phyloP scores from a whole-genome alignment of 495 filamentous ascomycete species.

The Aspergillus cavernicola region DNA sequence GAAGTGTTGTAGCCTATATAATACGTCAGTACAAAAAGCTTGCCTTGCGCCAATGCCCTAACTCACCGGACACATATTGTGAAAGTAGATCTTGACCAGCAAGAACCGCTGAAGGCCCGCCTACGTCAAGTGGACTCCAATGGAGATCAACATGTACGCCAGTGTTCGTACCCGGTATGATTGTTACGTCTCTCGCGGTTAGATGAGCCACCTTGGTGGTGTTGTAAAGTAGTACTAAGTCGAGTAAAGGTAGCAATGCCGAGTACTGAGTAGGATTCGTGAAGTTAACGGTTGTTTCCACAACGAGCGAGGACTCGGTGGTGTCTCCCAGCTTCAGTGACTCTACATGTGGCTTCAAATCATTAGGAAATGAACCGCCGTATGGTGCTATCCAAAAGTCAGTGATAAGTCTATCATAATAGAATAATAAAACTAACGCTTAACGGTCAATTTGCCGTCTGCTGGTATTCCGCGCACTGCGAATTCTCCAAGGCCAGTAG shows the following conservation, averaged over 20 bases:
- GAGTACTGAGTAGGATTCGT: slow-evolving; percentile 89
- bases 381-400: slow-evolving; percentile 35
- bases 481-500: slow-evolving; percentile 75
- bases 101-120: slow-evolving; percentile 54
- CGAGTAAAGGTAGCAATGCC: slow-evolving; percentile 71
- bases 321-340: slow-evolving; percentile 66
- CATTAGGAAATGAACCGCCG: slow-evolving; percentile 46
- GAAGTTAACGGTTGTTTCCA: slow-evolving; percentile 69
- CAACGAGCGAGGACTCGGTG: slow-evolving; percentile 58
- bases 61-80: slow-evolving; percentile 76
- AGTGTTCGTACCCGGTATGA: slow-evolving; percentile 68
- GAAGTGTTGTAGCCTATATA: slow-evolving; percentile 67
- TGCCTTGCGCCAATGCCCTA: not conserved
- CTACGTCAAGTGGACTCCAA: slow-evolving; percentile 65
- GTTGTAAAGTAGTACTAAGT: slow-evolving; percentile 71
- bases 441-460: slow-evolving; percentile 78
- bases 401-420: slow-evolving; percentile 16
- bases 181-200: slow-evolving; percentile 52
- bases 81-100: slow-evolving; percentile 72
- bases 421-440: slow-evolving; percentile 59
- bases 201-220: slow-evolving; percentile 71
- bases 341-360: slow-evolving; percentile 58
- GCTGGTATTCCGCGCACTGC: slow-evolving; percentile 77
- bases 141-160: slow-evolving; percentile 62
- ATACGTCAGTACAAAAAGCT: slow-evolving; percentile 3